Percentiles rank a stretch among this genome's conserved stretches.
Conservation (phyloP, 176 grass and related monocot species). For the Cenchrus purpureus region DNA sequence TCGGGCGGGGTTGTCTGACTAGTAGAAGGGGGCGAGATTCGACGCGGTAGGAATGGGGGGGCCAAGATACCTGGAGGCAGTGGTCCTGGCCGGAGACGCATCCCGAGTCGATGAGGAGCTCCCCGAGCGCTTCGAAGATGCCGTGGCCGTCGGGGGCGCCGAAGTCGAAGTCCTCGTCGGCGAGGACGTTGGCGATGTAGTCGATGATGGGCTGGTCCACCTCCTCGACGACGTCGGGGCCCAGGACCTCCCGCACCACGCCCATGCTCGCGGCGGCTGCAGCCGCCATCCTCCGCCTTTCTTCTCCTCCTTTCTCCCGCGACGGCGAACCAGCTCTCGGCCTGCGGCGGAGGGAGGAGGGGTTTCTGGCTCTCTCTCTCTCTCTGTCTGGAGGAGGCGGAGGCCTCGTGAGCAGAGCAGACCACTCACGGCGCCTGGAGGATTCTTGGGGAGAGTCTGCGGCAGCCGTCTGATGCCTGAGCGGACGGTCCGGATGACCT, state of each 20-base stretch:
- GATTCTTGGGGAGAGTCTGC: too few species aligned
- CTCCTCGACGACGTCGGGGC: slow-evolving; percentile 48
- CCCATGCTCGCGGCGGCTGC: slow-evolving; percentile 68
- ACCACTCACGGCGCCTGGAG: too few species aligned
- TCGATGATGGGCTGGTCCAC: slow-evolving; percentile 86
- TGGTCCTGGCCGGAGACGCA: slow-evolving; percentile 71
- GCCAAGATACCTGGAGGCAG: slow-evolving; percentile 56
- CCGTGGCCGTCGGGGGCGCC: slow-evolving; percentile 71
- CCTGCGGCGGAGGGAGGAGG: not conserved
- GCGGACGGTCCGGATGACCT: too few species aligned
- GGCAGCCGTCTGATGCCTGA: too few species aligned
- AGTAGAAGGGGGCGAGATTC: not conserved
- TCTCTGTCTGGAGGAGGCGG: too few species aligned
- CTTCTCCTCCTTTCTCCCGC: not conserved
- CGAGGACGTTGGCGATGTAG: slow-evolving; percentile 98
- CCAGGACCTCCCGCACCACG: slow-evolving; percentile 88
- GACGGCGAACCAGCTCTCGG: not conserved
- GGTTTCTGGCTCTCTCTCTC: not conserved
- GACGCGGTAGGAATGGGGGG: not conserved
- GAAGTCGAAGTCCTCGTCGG: slow-evolving; percentile 98
- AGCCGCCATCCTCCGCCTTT: not conserved
- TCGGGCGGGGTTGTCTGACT: too few species aligned
- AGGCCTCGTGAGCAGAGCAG: too few species aligned
- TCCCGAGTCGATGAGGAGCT: slow-evolving; percentile 79
- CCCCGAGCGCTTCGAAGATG: slow-evolving; percentile 80